Percentiles rank a stretch among this genome's conserved stretches.
Conservation (phyloP, 441 rosid species). For the Biscutella auriculata region DNA sequence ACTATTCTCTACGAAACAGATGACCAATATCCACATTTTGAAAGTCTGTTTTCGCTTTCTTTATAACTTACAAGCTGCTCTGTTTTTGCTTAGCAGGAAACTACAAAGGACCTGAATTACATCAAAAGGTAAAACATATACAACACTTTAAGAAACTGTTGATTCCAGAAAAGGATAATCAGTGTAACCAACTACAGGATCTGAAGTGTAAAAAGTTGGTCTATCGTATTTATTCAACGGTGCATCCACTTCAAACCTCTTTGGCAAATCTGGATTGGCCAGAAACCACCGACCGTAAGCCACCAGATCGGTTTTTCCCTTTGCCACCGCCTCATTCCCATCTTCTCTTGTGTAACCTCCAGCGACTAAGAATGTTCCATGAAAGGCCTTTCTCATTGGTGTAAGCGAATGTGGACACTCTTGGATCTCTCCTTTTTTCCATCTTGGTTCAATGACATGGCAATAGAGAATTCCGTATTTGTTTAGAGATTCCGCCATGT, state of each 20-base stretch:
- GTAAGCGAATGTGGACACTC: constrained; percentile 18
- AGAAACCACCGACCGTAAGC: constrained; percentile 31
- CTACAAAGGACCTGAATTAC: no score
- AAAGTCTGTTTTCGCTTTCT: no score
- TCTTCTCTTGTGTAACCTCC: constrained; percentile 29
- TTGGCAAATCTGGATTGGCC: constrained; percentile 37
- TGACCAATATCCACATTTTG: no score
- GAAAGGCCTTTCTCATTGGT: constrained; percentile 39
- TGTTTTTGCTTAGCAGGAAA: no score
- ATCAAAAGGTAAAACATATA: no score
- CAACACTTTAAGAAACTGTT: not conserved
- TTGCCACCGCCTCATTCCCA: constrained; percentile 24
- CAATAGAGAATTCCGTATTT: constrained; percentile 36
- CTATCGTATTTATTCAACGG: constrained; percentile 26
- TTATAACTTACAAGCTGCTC: no score
- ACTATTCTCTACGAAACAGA: no score
- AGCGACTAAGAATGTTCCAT: constrained; percentile 30
- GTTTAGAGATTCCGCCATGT: constrained; percentile 37
- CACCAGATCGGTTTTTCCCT: constrained; percentile 27
- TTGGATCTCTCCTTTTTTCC: constrained; percentile 16
- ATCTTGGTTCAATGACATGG: constrained; percentile 42
- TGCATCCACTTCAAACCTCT: constrained; percentile 32
- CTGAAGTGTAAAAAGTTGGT: constrained; percentile 26
- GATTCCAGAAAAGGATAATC: constrained; percentile 34
- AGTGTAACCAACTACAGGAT: constrained; percentile 36